Conservation (phyloP, 192 early-diverging fungal species). For the Lobosporangium transversale region DNA sequence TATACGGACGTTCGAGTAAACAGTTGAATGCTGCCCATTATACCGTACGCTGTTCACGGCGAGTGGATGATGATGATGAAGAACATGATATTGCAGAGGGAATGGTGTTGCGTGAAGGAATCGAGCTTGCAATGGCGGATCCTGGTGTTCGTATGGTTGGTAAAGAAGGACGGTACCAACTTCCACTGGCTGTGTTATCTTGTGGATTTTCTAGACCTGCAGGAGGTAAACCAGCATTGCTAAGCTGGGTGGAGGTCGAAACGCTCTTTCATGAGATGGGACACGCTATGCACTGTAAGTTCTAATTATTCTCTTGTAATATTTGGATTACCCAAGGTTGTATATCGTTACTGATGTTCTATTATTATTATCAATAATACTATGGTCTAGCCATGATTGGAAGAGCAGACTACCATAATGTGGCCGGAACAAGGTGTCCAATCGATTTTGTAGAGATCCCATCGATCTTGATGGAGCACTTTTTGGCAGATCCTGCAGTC, state of each 20-base stretch:
- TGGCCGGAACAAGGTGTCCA: constrained; percentile 92
- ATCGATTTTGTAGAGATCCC: constrained; percentile 99
- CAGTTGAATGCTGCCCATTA: constrained; percentile 94
- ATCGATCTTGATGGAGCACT: constrained; percentile 94
- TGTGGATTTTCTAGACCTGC: constrained; percentile 72
- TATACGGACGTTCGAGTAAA: constrained; percentile 80
- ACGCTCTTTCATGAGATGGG: constrained; percentile 99
- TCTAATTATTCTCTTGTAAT: not conserved
- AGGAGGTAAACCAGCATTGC: constrained; percentile 63
- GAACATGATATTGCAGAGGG: constrained; percentile 56
- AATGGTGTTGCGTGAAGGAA: constrained; percentile 33
- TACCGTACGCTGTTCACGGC: constrained; percentile 89
- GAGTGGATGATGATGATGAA: constrained; percentile 83
- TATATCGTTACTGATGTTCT: not conserved
- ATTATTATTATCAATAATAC: not conserved
- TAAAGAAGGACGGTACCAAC: constrained; percentile 65
- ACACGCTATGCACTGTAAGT: constrained; percentile 92
- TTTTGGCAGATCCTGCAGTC: constrained; percentile 79
- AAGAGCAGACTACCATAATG: constrained; percentile 95
- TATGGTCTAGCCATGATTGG: constrained; percentile 88
- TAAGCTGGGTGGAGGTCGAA: constrained; percentile 88
- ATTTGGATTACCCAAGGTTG: not conserved
- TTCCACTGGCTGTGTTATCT: constrained; percentile 78
- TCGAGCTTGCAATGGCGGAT: constrained; percentile 45
- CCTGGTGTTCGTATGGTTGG: constrained; percentile 48